These are phyloP conservation scores for Phytophthora chlamydospora DNA, from an alignment of 352 stramenopile species.

Conservation along the genomic window DNA sequence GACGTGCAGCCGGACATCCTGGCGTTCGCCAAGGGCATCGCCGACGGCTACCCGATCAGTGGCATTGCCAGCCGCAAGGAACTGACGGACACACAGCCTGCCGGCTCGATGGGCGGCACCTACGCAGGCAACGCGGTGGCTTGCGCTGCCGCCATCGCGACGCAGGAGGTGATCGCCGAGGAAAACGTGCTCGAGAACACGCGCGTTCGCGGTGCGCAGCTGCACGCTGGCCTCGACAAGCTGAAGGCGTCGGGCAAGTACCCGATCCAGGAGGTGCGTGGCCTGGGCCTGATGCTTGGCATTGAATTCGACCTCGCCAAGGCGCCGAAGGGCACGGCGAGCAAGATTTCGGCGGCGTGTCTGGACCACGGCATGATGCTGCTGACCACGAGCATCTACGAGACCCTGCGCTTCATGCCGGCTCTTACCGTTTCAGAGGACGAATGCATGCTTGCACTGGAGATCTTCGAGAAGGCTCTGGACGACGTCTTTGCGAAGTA, in stretches of 20 bases:
- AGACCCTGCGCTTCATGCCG: constrained; percentile 94
- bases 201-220: constrained; percentile 67
- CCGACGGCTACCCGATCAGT: constrained; percentile 91
- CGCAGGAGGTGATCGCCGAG: constrained; percentile 86
- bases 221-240: constrained; percentile 73
- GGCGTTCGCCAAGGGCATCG: constrained; percentile 94
- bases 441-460: constrained; percentile 63
- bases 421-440: constrained; percentile 88
- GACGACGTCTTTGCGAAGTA: constrained; percentile 53
- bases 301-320: constrained; percentile 88
- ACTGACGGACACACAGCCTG: constrained; percentile 81
- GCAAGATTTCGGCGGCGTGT: constrained; percentile 79
- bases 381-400: constrained; percentile 91
- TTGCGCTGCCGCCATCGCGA: constrained; percentile 91
- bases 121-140: constrained; percentile 93
- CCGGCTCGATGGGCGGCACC: constrained; percentile 92
- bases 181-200: constrained; percentile 92
- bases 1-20: constrained; percentile 92
- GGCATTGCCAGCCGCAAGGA: constrained; percentile 89
- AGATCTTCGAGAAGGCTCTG: constrained; percentile 67
- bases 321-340: constrained; percentile 66
- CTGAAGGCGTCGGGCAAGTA: constrained; percentile 80
- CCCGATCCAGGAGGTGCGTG: constrained; percentile 88
- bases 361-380: constrained; percentile 91
- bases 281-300: constrained; percentile 93